These are phyloP conservation scores for Diutina scorzettiae DNA, from an alignment of 1,139 yeast genomes.

Conservation along the genomic window DNA sequence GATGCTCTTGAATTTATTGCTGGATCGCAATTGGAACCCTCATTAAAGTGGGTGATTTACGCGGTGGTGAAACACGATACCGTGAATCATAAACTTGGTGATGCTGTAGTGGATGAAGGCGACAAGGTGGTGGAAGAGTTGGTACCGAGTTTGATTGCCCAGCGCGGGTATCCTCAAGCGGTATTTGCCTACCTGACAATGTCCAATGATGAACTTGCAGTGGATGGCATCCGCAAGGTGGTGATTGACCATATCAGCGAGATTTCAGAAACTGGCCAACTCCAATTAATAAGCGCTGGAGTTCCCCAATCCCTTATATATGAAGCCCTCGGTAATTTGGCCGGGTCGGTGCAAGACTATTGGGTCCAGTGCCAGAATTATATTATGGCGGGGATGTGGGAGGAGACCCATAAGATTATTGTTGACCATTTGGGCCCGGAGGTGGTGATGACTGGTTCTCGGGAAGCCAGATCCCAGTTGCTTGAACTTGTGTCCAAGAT, in stretches of 20 bases:
- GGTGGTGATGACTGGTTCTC: background rate
- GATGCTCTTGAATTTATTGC: background rate
- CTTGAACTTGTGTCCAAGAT: background rate
- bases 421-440: conserved; percentile 2
- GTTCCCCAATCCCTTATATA: background rate
- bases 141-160: too few relatives aligned
- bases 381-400: background rate
- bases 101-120: background rate
- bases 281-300: too few relatives aligned
- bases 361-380: background rate
- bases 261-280: background rate
- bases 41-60: background rate
- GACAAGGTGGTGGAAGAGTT: background rate
- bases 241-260: background rate
- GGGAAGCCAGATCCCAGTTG: background rate
- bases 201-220: background rate
- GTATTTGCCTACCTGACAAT: conserved; percentile 3
- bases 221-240: background rate
- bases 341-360: background rate
- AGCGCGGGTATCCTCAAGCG: background rate
- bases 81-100: background rate
- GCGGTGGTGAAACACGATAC: background rate
- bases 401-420: background rate
- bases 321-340: background rate
- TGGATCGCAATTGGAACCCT: background rate